Conservation (phyloP, 192 early-diverging fungal species). For the Coemansia sp. region DNA sequence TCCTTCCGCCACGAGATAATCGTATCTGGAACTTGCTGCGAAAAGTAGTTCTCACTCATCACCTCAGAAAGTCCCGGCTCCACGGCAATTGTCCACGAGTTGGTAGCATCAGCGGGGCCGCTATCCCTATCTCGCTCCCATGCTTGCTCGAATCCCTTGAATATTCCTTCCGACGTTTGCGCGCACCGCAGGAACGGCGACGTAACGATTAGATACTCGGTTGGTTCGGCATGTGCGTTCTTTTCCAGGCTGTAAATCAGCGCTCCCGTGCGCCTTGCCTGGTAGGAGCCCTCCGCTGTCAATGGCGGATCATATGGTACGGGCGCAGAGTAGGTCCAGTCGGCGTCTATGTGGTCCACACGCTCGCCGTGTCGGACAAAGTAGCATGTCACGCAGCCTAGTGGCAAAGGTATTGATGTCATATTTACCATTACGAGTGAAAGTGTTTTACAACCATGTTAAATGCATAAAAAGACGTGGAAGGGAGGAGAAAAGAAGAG, state of each 20-base stretch:
- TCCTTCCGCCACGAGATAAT: conserved; percentile 17
- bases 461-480: background rate
- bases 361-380: conserved; percentile 52
- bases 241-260: conserved; percentile 33
- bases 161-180: conserved; percentile 35
- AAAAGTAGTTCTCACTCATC: conserved; percentile 47
- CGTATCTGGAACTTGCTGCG: conserved; percentile 23
- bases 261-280: conserved; percentile 32
- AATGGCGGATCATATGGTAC: conserved; percentile 49
- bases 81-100: conserved; percentile 20
- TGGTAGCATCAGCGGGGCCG: background rate
- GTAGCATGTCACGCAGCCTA: conserved; percentile 32
- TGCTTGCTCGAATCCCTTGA: conserved; percentile 19
- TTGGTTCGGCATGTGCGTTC: background rate
- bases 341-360: conserved; percentile 48
- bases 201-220: conserved; percentile 32
- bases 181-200: conserved; percentile 52
- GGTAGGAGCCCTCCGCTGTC: conserved; percentile 25
- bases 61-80: conserved; percentile 51
- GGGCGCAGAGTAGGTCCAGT: conserved; percentile 21
- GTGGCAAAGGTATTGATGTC: conserved; percentile 18
- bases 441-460: background rate
- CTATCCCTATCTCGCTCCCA: background rate
- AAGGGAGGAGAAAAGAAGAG: background rate
- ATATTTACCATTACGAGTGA: background rate